Evolutionary conservation across 164 flowering plant genomes (phyloP).

Genomic region (Aristolochia contorta): DNA sequence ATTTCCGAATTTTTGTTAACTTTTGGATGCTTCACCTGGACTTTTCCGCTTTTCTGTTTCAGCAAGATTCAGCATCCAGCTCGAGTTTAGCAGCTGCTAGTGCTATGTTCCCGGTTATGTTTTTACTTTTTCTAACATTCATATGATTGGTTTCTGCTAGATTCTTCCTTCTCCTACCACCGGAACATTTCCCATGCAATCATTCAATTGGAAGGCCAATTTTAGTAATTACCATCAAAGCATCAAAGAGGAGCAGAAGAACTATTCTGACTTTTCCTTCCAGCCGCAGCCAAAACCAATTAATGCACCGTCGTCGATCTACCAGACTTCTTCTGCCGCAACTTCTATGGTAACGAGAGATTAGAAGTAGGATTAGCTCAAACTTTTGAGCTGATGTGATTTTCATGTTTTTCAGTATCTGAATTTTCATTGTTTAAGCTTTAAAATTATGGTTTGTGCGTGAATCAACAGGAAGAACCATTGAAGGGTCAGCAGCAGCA

Average conservation of each 20-base stretch:
- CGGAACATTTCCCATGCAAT: conserved; percentile 36
- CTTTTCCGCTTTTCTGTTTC: neutral
- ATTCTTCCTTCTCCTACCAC: conserved; percentile 63
- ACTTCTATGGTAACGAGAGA: conserved; percentile 21
- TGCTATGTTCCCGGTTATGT: neutral
- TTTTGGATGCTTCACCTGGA: neutral
- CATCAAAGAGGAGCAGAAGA: conserved; percentile 28
- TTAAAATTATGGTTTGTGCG: neutral
- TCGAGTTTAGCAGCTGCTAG: neutral
- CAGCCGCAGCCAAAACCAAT: conserved; percentile 38
- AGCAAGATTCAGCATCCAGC: neutral
- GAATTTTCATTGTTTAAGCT: neutral
- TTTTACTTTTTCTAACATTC: neutral
- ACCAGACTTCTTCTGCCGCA: conserved; percentile 28
- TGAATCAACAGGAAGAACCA: conserved; percentile 21
- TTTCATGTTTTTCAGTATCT: neutral
- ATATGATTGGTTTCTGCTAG: conserved; percentile 18
- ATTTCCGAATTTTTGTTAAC: neutral
- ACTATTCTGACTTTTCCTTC: conserved; percentile 45
- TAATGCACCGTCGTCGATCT: conserved; percentile 14
- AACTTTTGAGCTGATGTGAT: neutral
- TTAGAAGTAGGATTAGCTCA: too few relatives aligned
- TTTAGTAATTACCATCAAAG: conserved; percentile 16
- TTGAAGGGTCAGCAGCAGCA: conserved; percentile 17
- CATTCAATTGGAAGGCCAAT: conserved; percentile 31